Conservation (phyloP, 108 stramenopile genomes). For the Cylindrotheca closterium region DNA sequence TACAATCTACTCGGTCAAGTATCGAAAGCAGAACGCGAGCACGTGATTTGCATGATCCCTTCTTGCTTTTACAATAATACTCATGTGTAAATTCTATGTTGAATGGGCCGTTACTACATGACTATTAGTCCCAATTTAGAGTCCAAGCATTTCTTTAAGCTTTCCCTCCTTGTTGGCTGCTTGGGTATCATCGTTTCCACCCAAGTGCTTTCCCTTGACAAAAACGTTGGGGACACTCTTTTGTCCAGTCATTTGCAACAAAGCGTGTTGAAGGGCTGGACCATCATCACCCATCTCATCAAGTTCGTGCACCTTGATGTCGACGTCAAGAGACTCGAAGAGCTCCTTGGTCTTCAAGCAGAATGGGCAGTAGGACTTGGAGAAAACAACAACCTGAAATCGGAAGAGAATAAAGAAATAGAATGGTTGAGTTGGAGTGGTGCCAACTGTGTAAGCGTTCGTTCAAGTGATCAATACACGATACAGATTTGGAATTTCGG, state of each 20-base stretch:
- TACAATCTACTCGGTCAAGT: no score
- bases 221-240: slow-evolving; percentile 85
- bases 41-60: no score
- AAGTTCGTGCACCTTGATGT: slow-evolving; percentile 64
- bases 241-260: slow-evolving; percentile 65
- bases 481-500: no score
- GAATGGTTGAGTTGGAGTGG: not conserved
- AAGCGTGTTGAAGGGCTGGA: slow-evolving; percentile 52
- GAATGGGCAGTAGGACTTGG: slow-evolving; percentile 61
- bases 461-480: not conserved
- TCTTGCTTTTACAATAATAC: no score
- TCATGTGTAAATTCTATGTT: no score
- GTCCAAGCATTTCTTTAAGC: slow-evolving; percentile 63
- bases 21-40: no score
- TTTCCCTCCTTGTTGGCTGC: slow-evolving; percentile 60
- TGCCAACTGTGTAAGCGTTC: not conserved
- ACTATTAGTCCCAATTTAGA: no score
- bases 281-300: slow-evolving; percentile 73
- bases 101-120: no score
- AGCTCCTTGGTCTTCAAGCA: slow-evolving; percentile 65
- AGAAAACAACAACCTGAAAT: slow-evolving; percentile 58
- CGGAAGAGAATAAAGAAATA: not conserved
- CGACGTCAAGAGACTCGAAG: slow-evolving; percentile 48
- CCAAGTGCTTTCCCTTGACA: slow-evolving; percentile 77
- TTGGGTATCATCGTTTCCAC: slow-evolving; percentile 82